Conservation (phyloP, 148 eudicot species). For the Arctostaphylos glauca region DNA sequence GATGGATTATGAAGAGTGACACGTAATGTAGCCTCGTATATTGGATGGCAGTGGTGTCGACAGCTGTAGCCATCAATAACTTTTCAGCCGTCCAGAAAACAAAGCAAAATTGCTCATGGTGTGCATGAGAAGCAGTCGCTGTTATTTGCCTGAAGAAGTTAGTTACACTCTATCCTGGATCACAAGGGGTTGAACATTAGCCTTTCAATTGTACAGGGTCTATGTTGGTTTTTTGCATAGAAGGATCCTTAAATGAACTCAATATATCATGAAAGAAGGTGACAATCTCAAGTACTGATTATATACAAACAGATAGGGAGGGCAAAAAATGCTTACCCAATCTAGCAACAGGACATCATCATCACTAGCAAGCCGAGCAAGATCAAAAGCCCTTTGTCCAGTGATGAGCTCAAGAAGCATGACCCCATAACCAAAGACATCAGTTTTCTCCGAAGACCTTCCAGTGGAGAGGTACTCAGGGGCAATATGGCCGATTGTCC, state of each 20-base stretch:
- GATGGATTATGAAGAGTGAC: no score
- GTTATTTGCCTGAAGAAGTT: neutral
- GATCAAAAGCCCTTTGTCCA: constrained; percentile 66
- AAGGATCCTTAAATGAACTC: neutral
- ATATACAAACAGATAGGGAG: neutral
- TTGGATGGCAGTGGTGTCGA: no score
- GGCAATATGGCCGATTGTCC: constrained; percentile 68
- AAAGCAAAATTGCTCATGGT: neutral
- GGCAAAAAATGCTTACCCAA: constrained; percentile 43
- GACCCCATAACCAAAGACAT: constrained; percentile 61
- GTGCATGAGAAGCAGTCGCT: neutral
- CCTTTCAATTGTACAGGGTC: neutral
- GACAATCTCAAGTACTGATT: neutral
- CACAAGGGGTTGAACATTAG: neutral
- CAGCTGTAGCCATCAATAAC: no score
- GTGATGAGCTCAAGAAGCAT: constrained; percentile 70
- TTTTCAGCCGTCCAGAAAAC: no score
- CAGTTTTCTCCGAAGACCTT: constrained; percentile 62
- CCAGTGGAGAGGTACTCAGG: constrained; percentile 64
- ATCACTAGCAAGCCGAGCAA: constrained; percentile 60
- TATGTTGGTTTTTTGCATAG: neutral
- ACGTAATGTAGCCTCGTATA: no score
- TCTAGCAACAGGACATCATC: constrained; percentile 61
- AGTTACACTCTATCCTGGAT: neutral
- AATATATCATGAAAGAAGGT: neutral